Base-by-base conservation (phyloP, 73 alveolate species). In the Tetrahymena malaccensis region DNA sequence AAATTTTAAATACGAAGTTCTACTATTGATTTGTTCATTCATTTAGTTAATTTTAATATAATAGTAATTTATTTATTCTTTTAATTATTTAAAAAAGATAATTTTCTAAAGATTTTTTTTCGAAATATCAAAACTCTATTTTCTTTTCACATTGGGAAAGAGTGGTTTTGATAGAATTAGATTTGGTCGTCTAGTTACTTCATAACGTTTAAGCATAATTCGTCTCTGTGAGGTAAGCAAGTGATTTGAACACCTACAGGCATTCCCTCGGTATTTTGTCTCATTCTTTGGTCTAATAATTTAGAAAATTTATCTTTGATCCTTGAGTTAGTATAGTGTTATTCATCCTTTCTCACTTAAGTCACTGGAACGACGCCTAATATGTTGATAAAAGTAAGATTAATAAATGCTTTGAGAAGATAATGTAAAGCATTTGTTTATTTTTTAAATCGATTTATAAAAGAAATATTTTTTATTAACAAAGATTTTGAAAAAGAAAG, bases 341-440 rank as follows among this genome's bases (percentile, higher is more conserved):
- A 35, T 38, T 93, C 95, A 93, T 93, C 95, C 16, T 95, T 95
- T 93, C 94, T 55, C 5, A 95, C 97, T 93, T 58, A 19, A 38
- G 96, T 55, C 9, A 50, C 96, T 10, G 96, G 96, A 19, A 95
- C 55, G 17, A 94, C 35, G 13, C 96, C 97, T 38, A 96, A 58
- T 35, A 35, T 37, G 96, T 40, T 40, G 44, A 40, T 40, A 40
- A 40, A 40, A 7, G 9, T 8, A 40, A 40, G 15, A 40, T 40
- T 40, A 40, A 8, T 40, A 40, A 40, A 10, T 4, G 44, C 44
- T 40, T 40, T 40, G 44, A 40, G 9, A 40, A 40, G 9, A 4
- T 4, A 40, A 40, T 40, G 44, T 40, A 4, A 40, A 10, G 11
- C 9, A 40, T 40, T 56, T 56, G 85, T 35, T 56, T 56, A 56